Evolutionary conservation across 106 monocot species (phyloP), one percentile per base, ranked within the genome.

Genomic region (Dendrobium officinale): DNA sequence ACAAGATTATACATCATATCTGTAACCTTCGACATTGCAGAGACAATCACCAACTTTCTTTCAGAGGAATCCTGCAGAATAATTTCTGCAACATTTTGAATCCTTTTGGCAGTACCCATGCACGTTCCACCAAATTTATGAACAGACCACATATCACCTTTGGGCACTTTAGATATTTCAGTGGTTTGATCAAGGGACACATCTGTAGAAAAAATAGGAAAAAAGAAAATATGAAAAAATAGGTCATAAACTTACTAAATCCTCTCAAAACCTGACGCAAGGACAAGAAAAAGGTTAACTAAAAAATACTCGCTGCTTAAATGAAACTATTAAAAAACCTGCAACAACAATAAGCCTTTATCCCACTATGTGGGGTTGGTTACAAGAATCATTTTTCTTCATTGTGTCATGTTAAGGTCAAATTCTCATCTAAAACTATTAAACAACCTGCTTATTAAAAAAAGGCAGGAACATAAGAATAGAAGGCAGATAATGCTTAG

Each of bases 41-140:
- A 99, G 79, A 99, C 99, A 72, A 99, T 82, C 24, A 93, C 82
- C 83, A 99, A 84, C 73, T 95, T 95, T 79, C 85, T 92, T 83
- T 99, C 95, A 73, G 99, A 95, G 59, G 84, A 77, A 87, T 99
- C 99, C 33, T 64, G 58, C 13, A 85, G 51, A 20, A 88, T 37
- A 73, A 99, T 99, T 33, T 93, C 85, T 78, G 95, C 92, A 64
- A 93, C 99, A 90, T 72, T 90, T 73, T 90, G 88, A 58, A 99
- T 99, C 80, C 93, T 89, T 75, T 90, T 72, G 4, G 95, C 67
- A 27, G 95, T 89, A 27, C 95, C 98, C 98, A 99, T 93, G 67
- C 98, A 99, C 51, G 98, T 93, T 64, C 98, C 98, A 75, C 98
- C 98, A 88, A 99, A 99, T 82, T 99, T 99, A 85, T 99, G 98